Conservation (phyloP, 2,329 filamentous ascomycete species). For the Geosmithia putterillii region DNA sequence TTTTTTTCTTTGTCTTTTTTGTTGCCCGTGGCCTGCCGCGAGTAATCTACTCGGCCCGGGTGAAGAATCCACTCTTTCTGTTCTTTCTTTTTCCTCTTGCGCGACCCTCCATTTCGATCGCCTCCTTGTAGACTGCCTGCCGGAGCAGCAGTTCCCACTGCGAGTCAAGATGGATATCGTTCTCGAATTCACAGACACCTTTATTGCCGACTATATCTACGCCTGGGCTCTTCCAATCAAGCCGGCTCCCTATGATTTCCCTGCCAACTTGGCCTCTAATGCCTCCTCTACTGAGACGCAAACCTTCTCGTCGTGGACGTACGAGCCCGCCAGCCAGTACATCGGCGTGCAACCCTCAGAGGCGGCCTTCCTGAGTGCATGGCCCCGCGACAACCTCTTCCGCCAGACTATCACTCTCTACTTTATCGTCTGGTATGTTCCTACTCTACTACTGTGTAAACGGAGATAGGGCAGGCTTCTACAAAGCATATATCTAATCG, state of each 20-base stretch:
- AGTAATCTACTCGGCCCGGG: no score
- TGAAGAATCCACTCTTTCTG: neutral
- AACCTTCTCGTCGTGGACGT: constrained; percentile 51
- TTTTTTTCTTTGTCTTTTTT: neutral
- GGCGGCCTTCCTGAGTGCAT: constrained; percentile 68
- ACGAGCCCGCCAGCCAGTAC: constrained; percentile 60
- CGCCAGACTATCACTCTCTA: constrained; percentile 69
- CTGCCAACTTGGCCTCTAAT: constrained; percentile 35
- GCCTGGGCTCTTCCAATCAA: constrained; percentile 54
- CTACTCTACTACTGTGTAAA: no score
- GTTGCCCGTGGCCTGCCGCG: no score
- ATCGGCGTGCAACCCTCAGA: constrained; percentile 57
- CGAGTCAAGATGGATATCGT: constrained; percentile 70
- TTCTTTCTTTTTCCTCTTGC: neutral
- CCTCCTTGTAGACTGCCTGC: neutral
- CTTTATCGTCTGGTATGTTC: constrained; percentile 69
- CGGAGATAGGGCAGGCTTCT: no score
- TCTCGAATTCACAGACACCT: constrained; percentile 74
- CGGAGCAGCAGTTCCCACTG: neutral
- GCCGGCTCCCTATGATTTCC: constrained; percentile 37
- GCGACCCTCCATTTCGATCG: neutral
- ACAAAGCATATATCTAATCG: neutral
- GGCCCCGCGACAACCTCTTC: constrained; percentile 63
- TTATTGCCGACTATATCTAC: constrained; percentile 69
- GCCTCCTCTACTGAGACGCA: constrained; percentile 30